Conservation (phyloP, 225 moss, liverwort and hornwort genomes). For the Anthoceros angustus region DNA sequence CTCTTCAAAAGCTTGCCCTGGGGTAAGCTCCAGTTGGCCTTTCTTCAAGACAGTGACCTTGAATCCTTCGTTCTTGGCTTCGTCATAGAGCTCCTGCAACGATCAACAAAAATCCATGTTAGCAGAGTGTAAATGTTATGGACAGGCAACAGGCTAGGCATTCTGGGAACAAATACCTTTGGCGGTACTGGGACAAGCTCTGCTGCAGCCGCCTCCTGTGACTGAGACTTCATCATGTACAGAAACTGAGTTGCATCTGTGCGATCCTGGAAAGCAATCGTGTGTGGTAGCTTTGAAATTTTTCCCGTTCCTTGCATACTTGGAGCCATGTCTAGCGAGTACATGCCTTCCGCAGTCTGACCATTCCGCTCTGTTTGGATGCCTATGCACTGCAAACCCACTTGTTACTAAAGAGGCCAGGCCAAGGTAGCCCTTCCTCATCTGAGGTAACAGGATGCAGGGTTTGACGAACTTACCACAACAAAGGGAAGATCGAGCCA, state of each 20-base stretch:
- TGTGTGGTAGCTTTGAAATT: conserved; percentile 26
- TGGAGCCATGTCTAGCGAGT: conserved; percentile 67
- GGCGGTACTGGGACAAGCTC: conserved; percentile 56
- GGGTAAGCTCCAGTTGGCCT: conserved; percentile 59
- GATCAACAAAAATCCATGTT: not conserved
- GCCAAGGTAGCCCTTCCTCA: not conserved
- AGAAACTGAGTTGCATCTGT: conserved; percentile 89
- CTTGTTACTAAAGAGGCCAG: not conserved
- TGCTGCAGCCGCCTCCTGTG: conserved; percentile 26
- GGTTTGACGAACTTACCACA: conserved; percentile 17
- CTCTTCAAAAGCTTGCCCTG: conserved; percentile 77
- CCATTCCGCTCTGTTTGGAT: conserved; percentile 31
- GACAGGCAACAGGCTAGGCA: not conserved
- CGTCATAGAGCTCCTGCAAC: conserved; percentile 46
- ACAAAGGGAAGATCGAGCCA: conserved; percentile 88
- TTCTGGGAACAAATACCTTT: conserved; percentile 20
- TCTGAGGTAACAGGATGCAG: not conserved
- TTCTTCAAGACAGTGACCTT: conserved; percentile 78
- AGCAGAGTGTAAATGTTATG: not conserved
- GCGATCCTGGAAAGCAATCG: conserved; percentile 80
- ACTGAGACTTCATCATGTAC: conserved; percentile 44
- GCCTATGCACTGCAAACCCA: conserved; percentile 25
- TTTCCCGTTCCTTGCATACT: conserved; percentile 35
- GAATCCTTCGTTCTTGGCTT: conserved; percentile 64
- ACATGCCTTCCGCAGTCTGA: conserved; percentile 36